These are phyloP conservation scores for Xylariaceae sp. DNA, from an alignment of 2,329 filamentous ascomycete genomes.

Conservation along the genomic window DNA sequence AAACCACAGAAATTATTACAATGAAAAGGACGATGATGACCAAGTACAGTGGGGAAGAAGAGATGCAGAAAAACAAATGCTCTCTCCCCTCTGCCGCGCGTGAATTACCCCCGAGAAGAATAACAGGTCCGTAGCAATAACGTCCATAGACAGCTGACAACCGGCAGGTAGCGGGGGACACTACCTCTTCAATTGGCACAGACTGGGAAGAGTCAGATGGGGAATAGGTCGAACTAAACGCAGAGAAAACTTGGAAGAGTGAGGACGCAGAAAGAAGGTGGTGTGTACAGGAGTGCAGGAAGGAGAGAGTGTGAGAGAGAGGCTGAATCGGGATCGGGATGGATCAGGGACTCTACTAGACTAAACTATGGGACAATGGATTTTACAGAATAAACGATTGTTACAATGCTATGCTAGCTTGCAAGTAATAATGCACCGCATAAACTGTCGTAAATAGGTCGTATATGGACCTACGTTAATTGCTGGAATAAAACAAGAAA, in stretches of 20 bases:
- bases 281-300: background rate
- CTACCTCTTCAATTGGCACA: background rate
- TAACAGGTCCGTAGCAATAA: no score
- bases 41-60: background rate
- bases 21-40: slow-evolving; percentile 9
- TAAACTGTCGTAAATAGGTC: background rate
- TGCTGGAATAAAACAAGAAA: slow-evolving; percentile 16
- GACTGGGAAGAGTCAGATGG: background rate
- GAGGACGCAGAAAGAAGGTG: no score
- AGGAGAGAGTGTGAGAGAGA: background rate
- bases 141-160: no score
- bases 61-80: background rate
- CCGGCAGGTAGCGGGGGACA: background rate
- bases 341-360: background rate
- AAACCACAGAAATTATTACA: slow-evolving; percentile 7
- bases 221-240: background rate
- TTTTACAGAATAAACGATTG: no score
- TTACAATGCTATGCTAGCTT: no score
- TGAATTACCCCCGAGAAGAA: background rate
- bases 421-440: background rate
- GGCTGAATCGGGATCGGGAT: background rate
- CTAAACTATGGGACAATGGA: background rate
- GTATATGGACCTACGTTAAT: slow-evolving; percentile 9
- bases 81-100: background rate
- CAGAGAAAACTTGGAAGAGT: no score